Base-by-base conservation (phyloP, 192 early-diverging fungal genomes). In the Backusella macrospora region DNA sequence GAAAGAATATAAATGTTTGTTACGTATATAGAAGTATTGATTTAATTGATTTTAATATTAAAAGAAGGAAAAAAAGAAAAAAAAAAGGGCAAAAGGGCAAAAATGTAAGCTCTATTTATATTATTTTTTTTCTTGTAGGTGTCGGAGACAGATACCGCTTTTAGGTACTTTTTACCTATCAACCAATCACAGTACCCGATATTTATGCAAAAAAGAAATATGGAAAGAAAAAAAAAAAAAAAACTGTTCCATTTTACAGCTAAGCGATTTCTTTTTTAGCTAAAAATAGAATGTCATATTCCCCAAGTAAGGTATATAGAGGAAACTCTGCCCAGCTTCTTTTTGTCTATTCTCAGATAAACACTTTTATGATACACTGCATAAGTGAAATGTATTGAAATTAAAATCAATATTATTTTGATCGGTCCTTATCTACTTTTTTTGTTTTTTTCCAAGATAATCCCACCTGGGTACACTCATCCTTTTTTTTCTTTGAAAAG, bases 231-330 rank as follows among this genome's bases (percentile, higher is more conserved):
- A 21, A 59, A 23, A 43, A 52, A n/a, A 52, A 21, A n/a, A 52
- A n/a, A n/a, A 8, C n/a, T 10, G 16, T 52, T 52, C 49, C 26
- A 59, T 59, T 16, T 18, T 26, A 59, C 52, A 59, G 52, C 52
- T 59, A 12, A 59, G 52, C 21, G 18, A 59, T 26, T 26, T 59
- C 9, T 59, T 59, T 18, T 23, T 59, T 26, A 23, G 52, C 52
- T 59, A 59, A 59, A 59, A 59, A 59, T 59, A 59, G 52, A 59
- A 59, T 59, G 26, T 59, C 26, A 26, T 23, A 26, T 8, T 59
- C 18, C 10, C 5, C 8, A 59, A 34, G 29, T 34, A 34, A 34
- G 29, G 52, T 23, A 10, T 43, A 43, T 43, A 59, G 21, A 59
- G 5, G 9, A 34, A 34, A 2, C 29, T 34, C 29, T 34, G 29